Evolutionary conservation across 2,329 filamentous ascomycete genomes (phyloP), one percentile per base, ranked within the genome.

Genomic region (Sarocladiaceae sp.): DNA sequence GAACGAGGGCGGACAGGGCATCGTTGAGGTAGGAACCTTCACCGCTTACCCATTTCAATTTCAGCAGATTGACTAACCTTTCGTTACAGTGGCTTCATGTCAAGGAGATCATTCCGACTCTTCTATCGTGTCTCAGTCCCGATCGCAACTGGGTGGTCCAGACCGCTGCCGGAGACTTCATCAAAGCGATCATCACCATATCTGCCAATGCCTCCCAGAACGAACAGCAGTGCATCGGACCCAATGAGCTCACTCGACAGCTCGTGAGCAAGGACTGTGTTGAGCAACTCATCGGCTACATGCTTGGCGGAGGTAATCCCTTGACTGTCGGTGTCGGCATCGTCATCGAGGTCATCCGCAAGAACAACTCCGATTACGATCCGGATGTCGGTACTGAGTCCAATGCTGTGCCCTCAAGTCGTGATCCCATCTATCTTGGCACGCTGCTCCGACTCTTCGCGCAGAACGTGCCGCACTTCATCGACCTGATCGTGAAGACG

Each of bases 361-460:
- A 98, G 69, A 98, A 98, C 66, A 98, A 98, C 62, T 97, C 93
- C 0, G 93, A 98, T 64, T 98, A 98, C 61, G 93, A 98, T 55
- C 84, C 93, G 1, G 93, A 97, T 54, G 86, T 90, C 54, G 82
- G 90, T 49, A 81, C 85, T 40, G 88, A 89, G 47, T 80, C 86
- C 21, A 86, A 86, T 51, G 79, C 85, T 3, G 73, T 83, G 45
- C 91, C 91, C 0, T 91, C 89, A 1, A 85, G 81, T 52, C 82
- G 85, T 43, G 93, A 98, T 57, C 93, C 93, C 3, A 98, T 98
- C 55, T 98, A 97, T 58, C 78, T 98, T 0, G 93, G 93, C 18
- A 93, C 85, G 1, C 73, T 98, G 6, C 76, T 98, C 27, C 82
- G 91, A 40, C 74, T 91, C 51, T 98, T 98, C 57, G 91, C 90